Evolutionary conservation across 331 rosid genomes (phyloP), one percentile per base, ranked within the genome.

Genomic region (Arachis monticola): DNA sequence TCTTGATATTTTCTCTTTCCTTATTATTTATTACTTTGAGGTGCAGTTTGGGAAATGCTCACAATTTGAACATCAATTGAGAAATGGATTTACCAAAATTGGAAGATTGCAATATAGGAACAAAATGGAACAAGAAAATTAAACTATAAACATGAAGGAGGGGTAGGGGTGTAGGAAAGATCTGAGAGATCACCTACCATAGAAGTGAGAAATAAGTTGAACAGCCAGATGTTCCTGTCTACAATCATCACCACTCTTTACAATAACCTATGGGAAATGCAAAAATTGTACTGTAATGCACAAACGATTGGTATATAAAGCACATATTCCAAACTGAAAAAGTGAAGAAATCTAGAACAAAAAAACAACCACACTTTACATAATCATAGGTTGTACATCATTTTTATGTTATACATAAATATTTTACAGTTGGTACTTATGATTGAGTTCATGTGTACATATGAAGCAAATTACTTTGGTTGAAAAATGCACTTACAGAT

Each of bases 181-280:
- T 53, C 47, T 67, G 68, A 78, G 45, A 77, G 76, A 62, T 1
- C 45, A 56, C 84, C 73, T 77, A 94, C 97, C 97, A 80, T 90
- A 90, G 78, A 94, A 94, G 84, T 94, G 99, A 75, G 95, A 87
- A 77, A 94, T 94, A 75, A 94, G 99, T 77, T 94, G 97, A 85
- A 94, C 99, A 8, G 99, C 99, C 66, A 94, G 88, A 84, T 94
- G 99, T 81, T 94, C 99, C 81, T 94, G 99, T 85, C 99, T 87
- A 83, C 99, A 94, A 87, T 94, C 99, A 81, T 91, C 97, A 76
- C 99, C 99, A 79, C 97, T 94, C 89, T 94, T 94, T 66, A 94
- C 99, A 76, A 94, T 94, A 60, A 90, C 87, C 99, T 94, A 69
- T 45, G 73, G 41, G 4, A 72, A 66, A 67, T 14, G 13, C 64